A percentile compares a stretch with the other conserved stretches of the same genome.
These are phyloP conservation scores for Amorphotheca resinae DNA, from an alignment of 495 filamentous ascomycete species.

Conservation along the genomic window DNA sequence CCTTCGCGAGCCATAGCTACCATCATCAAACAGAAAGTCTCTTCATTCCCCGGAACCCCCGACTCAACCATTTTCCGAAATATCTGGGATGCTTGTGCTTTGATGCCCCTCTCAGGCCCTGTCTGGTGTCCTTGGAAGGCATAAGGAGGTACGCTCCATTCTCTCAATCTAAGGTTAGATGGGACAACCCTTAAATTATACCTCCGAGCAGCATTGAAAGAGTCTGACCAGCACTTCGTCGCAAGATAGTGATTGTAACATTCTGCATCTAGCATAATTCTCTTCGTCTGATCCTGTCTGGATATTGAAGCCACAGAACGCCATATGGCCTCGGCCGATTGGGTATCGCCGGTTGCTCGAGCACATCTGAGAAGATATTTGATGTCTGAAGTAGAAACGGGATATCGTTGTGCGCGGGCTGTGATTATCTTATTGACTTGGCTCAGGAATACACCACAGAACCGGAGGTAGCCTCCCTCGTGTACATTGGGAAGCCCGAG, in stretches of 20 bases:
- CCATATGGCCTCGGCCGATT: slow-evolving; percentile 41
- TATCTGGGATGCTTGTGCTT: slow-evolving; percentile 10
- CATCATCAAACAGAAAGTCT: slow-evolving; percentile 44
- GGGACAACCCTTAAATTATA: slow-evolving; percentile 32
- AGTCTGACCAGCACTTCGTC: slow-evolving; percentile 31
- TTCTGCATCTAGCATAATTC: slow-evolving; percentile 24
- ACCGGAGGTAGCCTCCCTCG: slow-evolving; percentile 20
- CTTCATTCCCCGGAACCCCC: slow-evolving; percentile 36
- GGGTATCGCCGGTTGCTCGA: slow-evolving; percentile 31
- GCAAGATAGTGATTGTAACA: slow-evolving; percentile 49
- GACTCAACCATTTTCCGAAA: slow-evolving; percentile 38
- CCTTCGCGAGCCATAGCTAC: slow-evolving; percentile 44
- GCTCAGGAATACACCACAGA: slow-evolving; percentile 22
- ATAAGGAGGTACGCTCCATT: slow-evolving; percentile 4
- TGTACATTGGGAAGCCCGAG: slow-evolving; percentile 17
- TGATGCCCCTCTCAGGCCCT: slow-evolving; percentile 9
- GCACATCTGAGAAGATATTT: slow-evolving; percentile 44
- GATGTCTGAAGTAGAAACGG: slow-evolving; percentile 36
- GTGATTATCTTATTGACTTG: slow-evolving; percentile 27
- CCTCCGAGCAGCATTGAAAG: slow-evolving; percentile 21
- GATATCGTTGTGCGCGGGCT: slow-evolving; percentile 23
- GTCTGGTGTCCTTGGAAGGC: slow-evolving; percentile 2
- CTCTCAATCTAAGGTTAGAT: slow-evolving; percentile 23
- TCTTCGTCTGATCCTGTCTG: not conserved
- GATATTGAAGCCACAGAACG: slow-evolving; percentile 24